phyloP scores from a whole-genome alignment of 495 filamentous ascomycete species.

The Aspergillus sparsus region DNA sequence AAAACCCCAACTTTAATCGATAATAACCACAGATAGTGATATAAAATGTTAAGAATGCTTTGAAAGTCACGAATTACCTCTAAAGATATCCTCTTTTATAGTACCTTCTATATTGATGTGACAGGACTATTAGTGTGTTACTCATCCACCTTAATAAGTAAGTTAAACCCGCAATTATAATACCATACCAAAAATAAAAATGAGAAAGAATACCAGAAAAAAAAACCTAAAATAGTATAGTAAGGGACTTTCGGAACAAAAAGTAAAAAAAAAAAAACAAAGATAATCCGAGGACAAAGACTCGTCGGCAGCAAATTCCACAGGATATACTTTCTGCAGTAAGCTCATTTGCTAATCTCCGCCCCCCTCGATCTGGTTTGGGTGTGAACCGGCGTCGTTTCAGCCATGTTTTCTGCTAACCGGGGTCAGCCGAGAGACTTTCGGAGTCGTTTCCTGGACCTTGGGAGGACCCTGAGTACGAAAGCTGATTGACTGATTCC shows the following conservation, averaged over 20 bases:
- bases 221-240: conserved; percentile 2
- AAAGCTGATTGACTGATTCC: conserved; percentile 18
- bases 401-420: conserved; percentile 26
- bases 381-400: conserved; percentile 25
- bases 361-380: conserved; percentile 36
- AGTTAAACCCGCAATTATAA: conserved; percentile 6
- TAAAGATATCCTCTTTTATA: no score
- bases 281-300: conserved; percentile 3
- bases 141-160: conserved; percentile 7
- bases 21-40: no score
- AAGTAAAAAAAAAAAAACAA: neutral
- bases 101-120: no score
- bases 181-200: neutral
- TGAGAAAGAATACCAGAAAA: conserved; percentile 3
- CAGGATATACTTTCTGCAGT: conserved; percentile 28
- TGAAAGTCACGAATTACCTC: neutral
- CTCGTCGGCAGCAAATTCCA: conserved; percentile 42
- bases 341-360: conserved; percentile 23
- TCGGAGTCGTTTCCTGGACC: conserved; percentile 27
- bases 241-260: neutral
- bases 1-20: no score
- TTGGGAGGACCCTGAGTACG: conserved; percentile 32
- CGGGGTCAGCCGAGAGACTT: conserved; percentile 31
- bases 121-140: conserved; percentile 12
- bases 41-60: no score